These are phyloP conservation scores for Jasminum sambac DNA, from an alignment of 257 asterid genomes.

Conservation along the genomic window DNA sequence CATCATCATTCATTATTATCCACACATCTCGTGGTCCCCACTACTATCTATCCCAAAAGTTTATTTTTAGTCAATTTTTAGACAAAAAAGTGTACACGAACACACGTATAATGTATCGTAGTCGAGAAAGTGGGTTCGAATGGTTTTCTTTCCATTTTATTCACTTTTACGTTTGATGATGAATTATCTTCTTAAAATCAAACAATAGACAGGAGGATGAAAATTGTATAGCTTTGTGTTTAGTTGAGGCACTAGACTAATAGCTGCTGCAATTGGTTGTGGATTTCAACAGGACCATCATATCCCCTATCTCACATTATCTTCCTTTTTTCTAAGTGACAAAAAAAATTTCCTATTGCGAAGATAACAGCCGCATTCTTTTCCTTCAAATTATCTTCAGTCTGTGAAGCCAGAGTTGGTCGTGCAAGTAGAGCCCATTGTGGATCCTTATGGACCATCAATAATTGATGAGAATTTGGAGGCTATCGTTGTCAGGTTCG, in stretches of 20 bases:
- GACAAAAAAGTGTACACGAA: too few species aligned
- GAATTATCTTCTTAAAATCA: neutral
- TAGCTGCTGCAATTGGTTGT: constrained; percentile 10
- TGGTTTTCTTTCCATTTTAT: constrained; percentile 15
- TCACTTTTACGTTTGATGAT: neutral
- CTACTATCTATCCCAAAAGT: too few species aligned
- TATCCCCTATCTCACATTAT: neutral
- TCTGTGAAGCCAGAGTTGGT: constrained; percentile 70
- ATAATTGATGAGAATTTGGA: constrained; percentile 74
- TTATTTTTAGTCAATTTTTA: too few species aligned
- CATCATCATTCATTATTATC: too few species aligned
- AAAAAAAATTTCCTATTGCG: constrained; percentile 10
- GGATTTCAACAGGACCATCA: constrained; percentile 10
- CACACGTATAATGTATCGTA: neutral
- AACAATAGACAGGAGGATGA: neutral
- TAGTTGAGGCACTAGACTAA: neutral
- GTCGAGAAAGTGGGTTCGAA: constrained; percentile 16
- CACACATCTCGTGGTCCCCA: too few species aligned
- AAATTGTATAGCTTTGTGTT: constrained; percentile 3
- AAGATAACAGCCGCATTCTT: constrained; percentile 26
- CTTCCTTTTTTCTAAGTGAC: constrained; percentile 21
- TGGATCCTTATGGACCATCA: constrained; percentile 93
- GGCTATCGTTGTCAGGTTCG: constrained; percentile 86
- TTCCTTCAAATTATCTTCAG: constrained; percentile 40
- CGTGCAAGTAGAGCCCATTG: constrained; percentile 74